A percentile compares a stretch with the other conserved stretches of the same genome.
These are phyloP conservation scores for Ulmus americana DNA, from an alignment of 331 rosid genomes.

Conservation along the genomic window DNA sequence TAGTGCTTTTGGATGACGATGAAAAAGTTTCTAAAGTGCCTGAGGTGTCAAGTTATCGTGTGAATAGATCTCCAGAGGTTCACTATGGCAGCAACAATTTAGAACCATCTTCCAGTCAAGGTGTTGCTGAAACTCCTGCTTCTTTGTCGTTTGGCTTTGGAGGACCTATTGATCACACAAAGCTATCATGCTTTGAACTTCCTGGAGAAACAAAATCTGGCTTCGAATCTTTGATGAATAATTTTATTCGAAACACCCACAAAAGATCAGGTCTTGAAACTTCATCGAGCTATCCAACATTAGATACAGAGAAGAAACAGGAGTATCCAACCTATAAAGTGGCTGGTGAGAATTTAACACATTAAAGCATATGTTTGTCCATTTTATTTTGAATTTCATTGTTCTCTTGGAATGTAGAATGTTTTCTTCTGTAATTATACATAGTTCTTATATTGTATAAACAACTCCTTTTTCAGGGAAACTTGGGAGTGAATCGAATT, in stretches of 20 bases:
- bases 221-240: constrained; percentile 19
- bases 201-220: constrained; percentile 16
- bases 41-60: constrained; percentile 29
- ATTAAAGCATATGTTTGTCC: constrained; percentile 6
- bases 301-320: constrained; percentile 27
- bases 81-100: constrained; percentile 21
- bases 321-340: constrained; percentile 21
- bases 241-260: constrained; percentile 23
- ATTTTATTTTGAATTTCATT: not conserved
- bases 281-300: constrained; percentile 9
- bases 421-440: not conserved
- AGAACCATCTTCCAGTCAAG: constrained; percentile 19
- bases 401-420: not conserved
- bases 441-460: not conserved
- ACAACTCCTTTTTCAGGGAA: constrained; percentile 29
- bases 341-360: constrained; percentile 30
- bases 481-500: constrained; percentile 20
- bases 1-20: constrained; percentile 26
- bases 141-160: constrained; percentile 18
- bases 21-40: constrained; percentile 30
- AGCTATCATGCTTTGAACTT: constrained; percentile 21
- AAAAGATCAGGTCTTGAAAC: constrained; percentile 25
- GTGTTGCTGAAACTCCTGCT: constrained; percentile 9
- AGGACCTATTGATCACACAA: constrained; percentile 18
- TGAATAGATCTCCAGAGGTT: constrained; percentile 36